A percentile compares a stretch with the other conserved stretches of the same genome.
These are phyloP conservation scores for Cladophialophora psammophila DNA, from an alignment of 2,329 filamentous ascomycete genomes.

Conservation along the genomic window DNA sequence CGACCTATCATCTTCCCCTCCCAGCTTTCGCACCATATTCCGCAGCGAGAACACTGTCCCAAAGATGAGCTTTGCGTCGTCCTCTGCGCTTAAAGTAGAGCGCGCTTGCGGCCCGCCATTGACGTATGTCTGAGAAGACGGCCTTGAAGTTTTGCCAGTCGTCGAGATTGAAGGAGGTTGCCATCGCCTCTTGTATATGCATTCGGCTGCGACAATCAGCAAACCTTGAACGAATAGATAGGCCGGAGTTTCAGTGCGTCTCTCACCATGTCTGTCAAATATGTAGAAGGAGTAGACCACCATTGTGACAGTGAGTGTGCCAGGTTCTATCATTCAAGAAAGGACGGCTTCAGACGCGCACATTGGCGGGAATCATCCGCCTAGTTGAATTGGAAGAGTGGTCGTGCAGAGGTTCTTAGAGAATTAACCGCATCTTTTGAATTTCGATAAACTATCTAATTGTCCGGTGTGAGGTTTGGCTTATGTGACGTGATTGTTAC, in stretches of 20 bases:
- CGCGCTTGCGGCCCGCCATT: conserved; percentile 50
- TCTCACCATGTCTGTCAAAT: conserved; percentile 94
- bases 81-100: conserved; percentile 64
- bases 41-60: conserved; percentile 94
- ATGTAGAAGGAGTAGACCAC: conserved; percentile 98
- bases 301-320: conserved; percentile 63
- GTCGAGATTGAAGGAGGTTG: conserved; percentile 61
- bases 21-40: conserved; percentile 95
- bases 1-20: conserved; percentile 82
- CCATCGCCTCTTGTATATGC: conserved; percentile 94
- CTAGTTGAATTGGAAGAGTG: background rate
- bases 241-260: background rate
- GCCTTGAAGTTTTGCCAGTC: conserved; percentile 56
- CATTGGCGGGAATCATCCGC: background rate
- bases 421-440: background rate
- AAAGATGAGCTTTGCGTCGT: conserved; percentile 97
- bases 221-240: background rate
- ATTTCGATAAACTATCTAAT: background rate
- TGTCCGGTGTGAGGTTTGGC: background rate
- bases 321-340: background rate
- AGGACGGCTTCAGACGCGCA: background rate
- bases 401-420: background rate
- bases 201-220: conserved; percentile 73
- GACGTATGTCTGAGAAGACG: conserved; percentile 57
- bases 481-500: background rate